Conservation (phyloP, 2,329 filamentous ascomycete species). For the Venturia aucupariae region DNA sequence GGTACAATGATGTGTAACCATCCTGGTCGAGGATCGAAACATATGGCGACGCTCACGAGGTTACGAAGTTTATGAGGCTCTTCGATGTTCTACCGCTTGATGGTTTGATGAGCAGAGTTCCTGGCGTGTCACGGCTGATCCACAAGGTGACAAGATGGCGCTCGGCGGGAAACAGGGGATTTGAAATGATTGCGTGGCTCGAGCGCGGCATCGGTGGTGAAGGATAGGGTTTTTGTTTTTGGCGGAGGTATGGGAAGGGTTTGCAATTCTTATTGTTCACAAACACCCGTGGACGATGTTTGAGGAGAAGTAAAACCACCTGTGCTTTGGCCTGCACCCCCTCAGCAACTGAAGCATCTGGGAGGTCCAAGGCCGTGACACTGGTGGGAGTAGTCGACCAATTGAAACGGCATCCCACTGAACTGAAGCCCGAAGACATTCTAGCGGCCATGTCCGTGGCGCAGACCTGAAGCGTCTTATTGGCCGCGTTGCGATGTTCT, state of each 20-base stretch:
- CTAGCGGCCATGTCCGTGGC: background rate
- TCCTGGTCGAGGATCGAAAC: background rate
- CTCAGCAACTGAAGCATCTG: too few relatives aligned
- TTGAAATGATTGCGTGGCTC: background rate
- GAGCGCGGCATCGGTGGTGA: background rate
- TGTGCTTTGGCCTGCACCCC: background rate
- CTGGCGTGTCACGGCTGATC: background rate
- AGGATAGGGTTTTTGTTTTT: background rate
- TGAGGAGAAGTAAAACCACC: slow-evolving; percentile 1
- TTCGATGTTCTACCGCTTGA: background rate
- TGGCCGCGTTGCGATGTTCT: background rate
- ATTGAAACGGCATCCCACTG: background rate
- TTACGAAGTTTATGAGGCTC: slow-evolving; percentile 4
- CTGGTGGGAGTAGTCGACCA: background rate
- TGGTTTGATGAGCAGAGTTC: background rate
- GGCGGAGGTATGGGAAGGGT: background rate
- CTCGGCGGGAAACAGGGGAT: background rate
- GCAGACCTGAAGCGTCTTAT: background rate
- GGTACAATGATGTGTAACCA: slow-evolving; percentile 40
- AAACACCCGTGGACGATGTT: slow-evolving; percentile 5
- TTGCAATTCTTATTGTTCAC: background rate
- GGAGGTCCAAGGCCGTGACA: background rate
- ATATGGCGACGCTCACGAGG: background rate
- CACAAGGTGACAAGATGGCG: slow-evolving; percentile 6
- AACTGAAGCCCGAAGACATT: background rate